Evolutionary conservation across 345 rosid genomes (phyloP).

Genomic region (Passiflora organensis): DNA sequence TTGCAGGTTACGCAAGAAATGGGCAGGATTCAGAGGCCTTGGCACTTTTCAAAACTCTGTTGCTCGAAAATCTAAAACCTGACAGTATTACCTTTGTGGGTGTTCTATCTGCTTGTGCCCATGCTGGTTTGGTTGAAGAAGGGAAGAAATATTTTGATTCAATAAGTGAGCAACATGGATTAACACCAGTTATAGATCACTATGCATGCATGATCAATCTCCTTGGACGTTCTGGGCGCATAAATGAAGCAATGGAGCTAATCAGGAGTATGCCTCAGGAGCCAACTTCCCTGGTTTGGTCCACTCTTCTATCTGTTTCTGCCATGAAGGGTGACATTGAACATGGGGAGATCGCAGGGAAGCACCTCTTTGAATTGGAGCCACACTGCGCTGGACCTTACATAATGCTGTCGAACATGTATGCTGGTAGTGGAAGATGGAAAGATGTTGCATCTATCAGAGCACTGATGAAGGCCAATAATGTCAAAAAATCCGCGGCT

Average conservation of each 20-base stretch:
- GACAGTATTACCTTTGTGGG: constrained; percentile 44
- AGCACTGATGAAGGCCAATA: constrained; percentile 46
- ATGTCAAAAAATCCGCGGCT: constrained; percentile 53
- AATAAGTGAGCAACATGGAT: constrained; percentile 35
- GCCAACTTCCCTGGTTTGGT: constrained; percentile 50
- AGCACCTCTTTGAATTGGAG: constrained; percentile 39
- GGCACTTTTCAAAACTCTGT: constrained; percentile 41
- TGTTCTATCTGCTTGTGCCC: constrained; percentile 55
- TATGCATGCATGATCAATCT: constrained; percentile 50
- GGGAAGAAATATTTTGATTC: constrained; percentile 47
- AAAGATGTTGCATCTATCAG: constrained; percentile 49
- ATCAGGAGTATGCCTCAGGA: constrained; percentile 36
- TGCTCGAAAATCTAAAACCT: constrained; percentile 40
- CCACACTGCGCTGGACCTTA: constrained; percentile 52
- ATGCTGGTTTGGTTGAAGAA: constrained; percentile 45
- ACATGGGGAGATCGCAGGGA: constrained; percentile 55
- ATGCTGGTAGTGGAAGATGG: constrained; percentile 56
- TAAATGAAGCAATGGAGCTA: constrained; percentile 39
- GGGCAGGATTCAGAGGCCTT: constrained; percentile 52
- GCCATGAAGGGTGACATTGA: constrained; percentile 33
- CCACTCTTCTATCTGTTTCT: constrained; percentile 44
- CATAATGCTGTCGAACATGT: constrained; percentile 54
- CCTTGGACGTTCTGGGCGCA: constrained; percentile 45
- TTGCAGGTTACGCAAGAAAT: constrained; percentile 49
- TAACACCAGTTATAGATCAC: constrained; percentile 40